Evolutionary conservation across 1,284 basidiomycete species (phyloP).

Genomic region (Somion occarium): DNA sequence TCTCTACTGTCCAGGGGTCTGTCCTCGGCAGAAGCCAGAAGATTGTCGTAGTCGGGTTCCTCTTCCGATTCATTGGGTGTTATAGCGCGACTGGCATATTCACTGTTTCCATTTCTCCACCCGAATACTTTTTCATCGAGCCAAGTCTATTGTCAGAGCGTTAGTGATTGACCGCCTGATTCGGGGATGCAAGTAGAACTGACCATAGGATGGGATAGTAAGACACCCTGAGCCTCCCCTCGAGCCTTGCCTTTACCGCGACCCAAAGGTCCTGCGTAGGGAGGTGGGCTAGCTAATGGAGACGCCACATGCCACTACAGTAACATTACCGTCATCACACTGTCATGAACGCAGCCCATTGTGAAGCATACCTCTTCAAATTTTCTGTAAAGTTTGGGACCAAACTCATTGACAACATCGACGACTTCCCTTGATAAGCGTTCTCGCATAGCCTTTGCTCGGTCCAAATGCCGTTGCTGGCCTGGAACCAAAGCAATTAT

Average conservation of each 20-base stretch:
- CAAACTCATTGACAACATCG: conserved; percentile 86
- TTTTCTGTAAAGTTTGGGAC: conserved; percentile 84
- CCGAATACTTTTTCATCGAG: conserved; percentile 92
- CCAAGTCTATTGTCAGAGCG: conserved; percentile 73
- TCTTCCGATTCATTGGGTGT: conserved; percentile 74
- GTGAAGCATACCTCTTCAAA: conserved; percentile 54
- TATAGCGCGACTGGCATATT: conserved; percentile 60
- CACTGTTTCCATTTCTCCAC: conserved; percentile 73
- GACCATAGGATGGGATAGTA: conserved; percentile 78
- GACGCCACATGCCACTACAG: conserved; percentile 75
- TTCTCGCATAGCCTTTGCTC: conserved; percentile 76
- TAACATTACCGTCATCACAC: not conserved
- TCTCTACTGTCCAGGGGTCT: conserved; percentile 38
- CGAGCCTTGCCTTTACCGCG: conserved; percentile 71
- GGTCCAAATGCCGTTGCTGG: conserved; percentile 81
- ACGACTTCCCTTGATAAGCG: conserved; percentile 85
- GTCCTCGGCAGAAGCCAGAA: conserved; percentile 56
- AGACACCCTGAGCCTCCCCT: conserved; percentile 73
- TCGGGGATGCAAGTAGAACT: too few relatives aligned
- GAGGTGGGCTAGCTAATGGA: conserved; percentile 78
- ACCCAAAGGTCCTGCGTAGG: conserved; percentile 61
- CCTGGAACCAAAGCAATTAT: conserved; percentile 90
- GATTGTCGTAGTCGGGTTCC: conserved; percentile 75
- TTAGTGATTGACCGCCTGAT: too few relatives aligned
- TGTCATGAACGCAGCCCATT: not conserved